A percentile compares a stretch with the other conserved stretches of the same genome.
Evolutionary conservation across 2,329 filamentous ascomycete genomes (phyloP).

Genomic region (Bipolaris victoriae): DNA sequence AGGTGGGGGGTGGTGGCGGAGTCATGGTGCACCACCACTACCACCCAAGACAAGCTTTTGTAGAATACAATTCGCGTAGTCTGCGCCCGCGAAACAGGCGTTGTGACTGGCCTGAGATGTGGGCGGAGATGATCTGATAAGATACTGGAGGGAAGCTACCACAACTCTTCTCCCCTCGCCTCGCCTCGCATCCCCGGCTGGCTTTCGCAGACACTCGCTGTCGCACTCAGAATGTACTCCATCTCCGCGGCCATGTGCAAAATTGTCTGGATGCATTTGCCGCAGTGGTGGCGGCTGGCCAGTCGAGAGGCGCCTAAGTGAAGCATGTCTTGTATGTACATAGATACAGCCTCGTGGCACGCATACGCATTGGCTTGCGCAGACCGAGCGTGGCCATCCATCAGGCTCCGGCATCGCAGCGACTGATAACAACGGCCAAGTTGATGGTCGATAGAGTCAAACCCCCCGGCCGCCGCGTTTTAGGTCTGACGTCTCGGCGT

Average conservation of each 20-base stretch:
- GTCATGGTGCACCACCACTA: background rate
- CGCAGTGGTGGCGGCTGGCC: background rate
- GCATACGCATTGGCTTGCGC: background rate
- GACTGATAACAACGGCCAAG: conserved; percentile 12
- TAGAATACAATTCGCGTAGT: background rate
- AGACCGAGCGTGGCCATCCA: background rate
- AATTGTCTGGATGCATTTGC: background rate
- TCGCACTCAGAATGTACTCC: conserved; percentile 18
- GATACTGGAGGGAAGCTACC: conserved; percentile 24
- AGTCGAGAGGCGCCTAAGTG: background rate
- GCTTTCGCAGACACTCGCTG: conserved; percentile 24
- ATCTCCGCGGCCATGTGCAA: conserved; percentile 16
- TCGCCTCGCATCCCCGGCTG: conserved; percentile 18
- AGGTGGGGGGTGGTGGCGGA: conserved; percentile 7
- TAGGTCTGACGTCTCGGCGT: conserved; percentile 35
- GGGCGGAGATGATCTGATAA: conserved; percentile 40
- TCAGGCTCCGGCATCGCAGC: conserved; percentile 11
- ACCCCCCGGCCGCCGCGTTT: conserved; percentile 10
- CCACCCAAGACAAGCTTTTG: conserved; percentile 4
- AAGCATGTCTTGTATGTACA: background rate
- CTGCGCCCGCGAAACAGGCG: background rate
- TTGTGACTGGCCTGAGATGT: conserved; percentile 7
- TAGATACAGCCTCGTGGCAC: background rate
- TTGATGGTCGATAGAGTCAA: conserved; percentile 7
- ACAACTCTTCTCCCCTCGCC: conserved; percentile 15